Percentiles rank a stretch among this genome's conserved stretches.
These are phyloP conservation scores for Botryosphaeria agaves DNA, from an alignment of 2,329 filamentous ascomycete genomes.

Conservation along the genomic window DNA sequence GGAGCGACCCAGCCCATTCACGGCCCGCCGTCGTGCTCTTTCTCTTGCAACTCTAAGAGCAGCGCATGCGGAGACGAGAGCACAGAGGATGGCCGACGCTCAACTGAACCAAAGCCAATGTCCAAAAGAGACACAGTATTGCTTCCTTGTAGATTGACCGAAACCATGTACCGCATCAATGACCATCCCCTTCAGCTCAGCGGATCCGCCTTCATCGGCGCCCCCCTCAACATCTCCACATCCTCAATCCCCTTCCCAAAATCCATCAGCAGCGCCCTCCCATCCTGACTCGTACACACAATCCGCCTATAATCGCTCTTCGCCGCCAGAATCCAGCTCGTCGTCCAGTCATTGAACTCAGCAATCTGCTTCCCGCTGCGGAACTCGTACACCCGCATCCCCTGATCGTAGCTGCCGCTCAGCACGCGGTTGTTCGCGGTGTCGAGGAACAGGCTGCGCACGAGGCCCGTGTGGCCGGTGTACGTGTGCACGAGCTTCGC, in stretches of 20 bases:
- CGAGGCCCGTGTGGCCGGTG: conserved; percentile 67
- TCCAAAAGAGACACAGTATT: no score
- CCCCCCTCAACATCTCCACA: conserved; percentile 33
- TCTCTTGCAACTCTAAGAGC: no score
- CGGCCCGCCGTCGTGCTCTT: no score
- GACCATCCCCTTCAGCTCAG: no score
- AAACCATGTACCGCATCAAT: no score
- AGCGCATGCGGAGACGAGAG: no score
- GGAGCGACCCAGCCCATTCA: no score
- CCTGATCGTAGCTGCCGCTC: conserved; percentile 86
- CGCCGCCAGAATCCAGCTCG: conserved; percentile 89
- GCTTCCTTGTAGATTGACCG: no score
- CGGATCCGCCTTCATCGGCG: no score
- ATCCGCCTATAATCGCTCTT: conserved; percentile 93
- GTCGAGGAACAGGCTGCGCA: conserved; percentile 83
- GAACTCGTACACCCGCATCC: conserved; percentile 89
- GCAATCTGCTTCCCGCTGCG: conserved; percentile 55
- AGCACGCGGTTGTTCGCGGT: conserved; percentile 71
- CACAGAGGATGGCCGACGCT: no score
- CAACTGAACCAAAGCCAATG: no score
- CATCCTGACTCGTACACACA: conserved; percentile 86
- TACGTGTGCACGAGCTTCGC: conserved; percentile 70
- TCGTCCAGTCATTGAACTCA: conserved; percentile 86
- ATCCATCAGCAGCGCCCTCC: conserved; percentile 83
- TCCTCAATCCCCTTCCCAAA: conserved; percentile 51